Base-by-base conservation (phyloP, 2,329 filamentous ascomycete genomes). In the Botrytis galanthina region DNA sequence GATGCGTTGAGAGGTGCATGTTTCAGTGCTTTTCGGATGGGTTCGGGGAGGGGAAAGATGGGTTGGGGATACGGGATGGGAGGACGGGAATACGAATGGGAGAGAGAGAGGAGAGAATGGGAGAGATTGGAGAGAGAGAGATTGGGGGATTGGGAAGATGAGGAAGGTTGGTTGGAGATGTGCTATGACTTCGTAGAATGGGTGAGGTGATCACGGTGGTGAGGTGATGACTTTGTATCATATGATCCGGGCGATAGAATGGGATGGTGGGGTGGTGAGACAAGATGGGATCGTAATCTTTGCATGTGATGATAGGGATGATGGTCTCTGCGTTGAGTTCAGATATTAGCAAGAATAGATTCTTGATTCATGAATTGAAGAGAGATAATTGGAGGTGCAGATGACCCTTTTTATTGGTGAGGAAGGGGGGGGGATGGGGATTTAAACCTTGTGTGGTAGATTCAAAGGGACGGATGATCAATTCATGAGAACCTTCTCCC, bases 371-470 rank as follows among this genome's bases (percentile, higher is more conserved):
- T 42, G 57, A 42, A 63, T 63, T 48, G 57, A 29, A 32, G 59
- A 44, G 16, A 64, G 57, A 46, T 46, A 20, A 42, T 48, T 39
- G 29, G 44, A 6, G 44, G 69, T 48, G 69, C 69, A 71, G 69
- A 71, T 71, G 69, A 71, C 69, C 69, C 63, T 71, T 51, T 51
- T 71, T 32, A 71, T 71, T 71, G 69, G 69, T 12, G 39, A 51
- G 32, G 69, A 63, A 16, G 69, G 68, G 69, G 69, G n/a, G 26
- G 8, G 26, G 26, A 54, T n/a, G 48, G 48, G 6, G 12, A 54
- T 20, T 42, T 20, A 29, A 71, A 39, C 69, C 69, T 71, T 63
- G 68, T 29, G 48, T 48, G 46, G n/a, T 39, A 63, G 68, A 70
- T 61, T 22, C 46, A 29, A n/a, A 63, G 60, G 57, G 69, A 64